A percentile compares a stretch with the other conserved stretches of the same genome.
Evolutionary conservation across 768 basidiomycete genomes (phyloP).

Genomic region (Trametes villosa): DNA sequence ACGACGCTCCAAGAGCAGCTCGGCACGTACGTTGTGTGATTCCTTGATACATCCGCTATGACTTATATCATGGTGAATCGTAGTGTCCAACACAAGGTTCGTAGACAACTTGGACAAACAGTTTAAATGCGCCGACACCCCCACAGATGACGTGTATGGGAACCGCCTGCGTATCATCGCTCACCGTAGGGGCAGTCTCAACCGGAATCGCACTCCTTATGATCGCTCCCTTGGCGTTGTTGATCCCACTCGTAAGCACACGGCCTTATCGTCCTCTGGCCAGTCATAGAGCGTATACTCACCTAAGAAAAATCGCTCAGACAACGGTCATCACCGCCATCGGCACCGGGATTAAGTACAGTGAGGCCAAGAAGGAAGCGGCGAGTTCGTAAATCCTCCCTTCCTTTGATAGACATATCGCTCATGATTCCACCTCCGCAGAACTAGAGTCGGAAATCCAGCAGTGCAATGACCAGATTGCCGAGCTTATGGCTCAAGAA

Average conservation of each 20-base stretch:
- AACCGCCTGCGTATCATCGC: background rate
- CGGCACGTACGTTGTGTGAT: background rate
- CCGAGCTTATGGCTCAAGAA: background rate
- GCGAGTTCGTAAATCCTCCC: background rate
- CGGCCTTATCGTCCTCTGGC: too few relatives aligned
- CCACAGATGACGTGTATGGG: background rate
- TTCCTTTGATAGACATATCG: too few relatives aligned
- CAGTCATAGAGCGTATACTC: background rate
- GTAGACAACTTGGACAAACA: too few relatives aligned
- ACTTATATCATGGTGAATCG: too few relatives aligned
- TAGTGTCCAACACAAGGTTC: too few relatives aligned
- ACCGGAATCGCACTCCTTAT: background rate
- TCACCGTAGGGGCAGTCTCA: background rate
- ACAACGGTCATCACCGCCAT: background rate
- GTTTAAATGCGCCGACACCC: background rate
- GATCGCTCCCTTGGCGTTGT: background rate
- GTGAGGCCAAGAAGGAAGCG: background rate
- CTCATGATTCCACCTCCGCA: background rate
- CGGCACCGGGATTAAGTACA: background rate
- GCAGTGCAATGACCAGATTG: background rate
- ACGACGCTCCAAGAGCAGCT: background rate
- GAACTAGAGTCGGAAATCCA: background rate
- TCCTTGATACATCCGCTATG: background rate
- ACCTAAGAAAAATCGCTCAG: background rate
- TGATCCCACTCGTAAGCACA: background rate